Conservation (phyloP, 306 rosid genomes). For the Oxytropis ochrocephala region DNA sequence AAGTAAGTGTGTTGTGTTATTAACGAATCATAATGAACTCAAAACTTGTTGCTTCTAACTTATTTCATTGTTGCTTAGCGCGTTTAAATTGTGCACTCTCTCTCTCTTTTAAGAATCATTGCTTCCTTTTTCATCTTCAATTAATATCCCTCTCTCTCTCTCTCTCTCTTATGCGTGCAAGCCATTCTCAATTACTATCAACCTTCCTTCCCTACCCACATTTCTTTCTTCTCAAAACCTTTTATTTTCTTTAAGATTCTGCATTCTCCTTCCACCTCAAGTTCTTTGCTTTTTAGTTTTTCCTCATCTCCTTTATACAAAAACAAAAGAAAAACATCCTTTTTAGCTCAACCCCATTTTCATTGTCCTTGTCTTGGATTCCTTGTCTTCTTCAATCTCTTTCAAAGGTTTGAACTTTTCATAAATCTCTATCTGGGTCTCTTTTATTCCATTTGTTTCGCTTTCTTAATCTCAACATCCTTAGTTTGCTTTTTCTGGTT, state of each 20-base stretch:
- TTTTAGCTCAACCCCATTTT: conserved; percentile 4
- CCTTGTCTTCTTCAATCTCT: conserved; percentile 31
- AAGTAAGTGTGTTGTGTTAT: too few species aligned
- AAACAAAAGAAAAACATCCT: neutral
- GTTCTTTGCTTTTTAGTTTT: neutral
- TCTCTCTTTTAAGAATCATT: conserved; percentile 9
- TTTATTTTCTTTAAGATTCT: conserved; percentile 53
- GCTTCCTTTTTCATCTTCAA: conserved; percentile 65
- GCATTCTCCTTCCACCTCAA: conserved; percentile 39
- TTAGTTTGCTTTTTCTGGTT: neutral
- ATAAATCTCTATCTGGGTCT: conserved; percentile 30
- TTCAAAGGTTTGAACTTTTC: conserved; percentile 32
- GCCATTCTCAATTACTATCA: conserved; percentile 58
- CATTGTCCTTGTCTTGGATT: conserved; percentile 20
- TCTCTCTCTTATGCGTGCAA: conserved; percentile 82
- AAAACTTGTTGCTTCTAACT: neutral
- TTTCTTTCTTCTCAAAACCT: conserved; percentile 32
- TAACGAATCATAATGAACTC: too few species aligned
- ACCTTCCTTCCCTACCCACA: conserved; percentile 24
- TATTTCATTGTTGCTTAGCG: conserved; percentile 38
- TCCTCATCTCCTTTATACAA: neutral
- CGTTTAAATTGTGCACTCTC: conserved; percentile 14
- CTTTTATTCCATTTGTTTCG: conserved; percentile 19
- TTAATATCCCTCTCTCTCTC: conserved; percentile 18
- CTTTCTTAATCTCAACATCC: neutral